Conservation (phyloP, 495 filamentous ascomycete species). For the Penicillium samsonianum region DNA sequence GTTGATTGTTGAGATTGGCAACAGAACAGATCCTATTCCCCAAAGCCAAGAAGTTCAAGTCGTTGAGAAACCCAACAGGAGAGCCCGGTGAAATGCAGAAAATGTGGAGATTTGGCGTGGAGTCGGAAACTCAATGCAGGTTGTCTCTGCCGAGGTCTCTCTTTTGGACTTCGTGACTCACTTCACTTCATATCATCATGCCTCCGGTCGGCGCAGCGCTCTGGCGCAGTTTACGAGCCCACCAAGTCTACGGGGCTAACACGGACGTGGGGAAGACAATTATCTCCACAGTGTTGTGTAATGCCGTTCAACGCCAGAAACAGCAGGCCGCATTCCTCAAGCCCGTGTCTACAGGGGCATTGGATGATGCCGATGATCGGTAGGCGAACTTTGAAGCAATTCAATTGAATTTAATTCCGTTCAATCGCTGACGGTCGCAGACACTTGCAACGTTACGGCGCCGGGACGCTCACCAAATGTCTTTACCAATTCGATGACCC, state of each 20-base stretch:
- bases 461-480: constrained; percentile 53
- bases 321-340: constrained; percentile 66
- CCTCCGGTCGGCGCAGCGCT: constrained; percentile 49
- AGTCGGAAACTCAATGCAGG: not conserved
- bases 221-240: constrained; percentile 61
- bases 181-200: constrained; percentile 25
- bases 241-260: constrained; percentile 78
- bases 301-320: constrained; percentile 50
- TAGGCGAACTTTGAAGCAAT: constrained; percentile 30
- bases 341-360: constrained; percentile 71
- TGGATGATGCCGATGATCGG: constrained; percentile 66
- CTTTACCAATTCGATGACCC: constrained; percentile 71
- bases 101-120: not conserved
- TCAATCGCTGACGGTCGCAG: constrained; percentile 30
- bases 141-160: not conserved
- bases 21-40: not conserved
- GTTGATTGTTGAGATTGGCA: not conserved
- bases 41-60: not conserved
- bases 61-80: not conserved
- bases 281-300: constrained; percentile 68
- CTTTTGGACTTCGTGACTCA: not conserved
- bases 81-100: not conserved
- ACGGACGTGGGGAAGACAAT: constrained; percentile 82
- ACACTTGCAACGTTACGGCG: constrained; percentile 58
- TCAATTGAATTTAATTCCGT: not conserved